These are phyloP conservation scores for Xylaria sp. DNA, from an alignment of 2,329 filamentous ascomycete genomes.

Conservation along the genomic window DNA sequence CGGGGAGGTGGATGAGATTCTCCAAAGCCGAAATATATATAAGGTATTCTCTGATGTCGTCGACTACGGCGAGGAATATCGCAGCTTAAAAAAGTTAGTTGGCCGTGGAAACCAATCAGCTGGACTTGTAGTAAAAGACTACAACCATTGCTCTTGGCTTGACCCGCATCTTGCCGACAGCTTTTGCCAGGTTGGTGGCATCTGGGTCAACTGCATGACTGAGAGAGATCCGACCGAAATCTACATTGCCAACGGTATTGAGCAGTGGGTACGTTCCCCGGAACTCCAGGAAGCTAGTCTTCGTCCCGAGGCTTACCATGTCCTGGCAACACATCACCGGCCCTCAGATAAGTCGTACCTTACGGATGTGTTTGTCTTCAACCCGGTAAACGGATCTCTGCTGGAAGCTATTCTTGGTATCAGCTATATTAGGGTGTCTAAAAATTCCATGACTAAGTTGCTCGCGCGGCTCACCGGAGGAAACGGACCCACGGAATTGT, in stretches of 20 bases:
- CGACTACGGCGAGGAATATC: not conserved
- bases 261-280: slow-evolving; percentile 45
- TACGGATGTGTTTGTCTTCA: slow-evolving; percentile 46
- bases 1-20: not conserved
- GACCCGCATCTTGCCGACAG: slow-evolving; percentile 41
- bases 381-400: slow-evolving; percentile 37
- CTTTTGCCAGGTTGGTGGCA: slow-evolving; percentile 46
- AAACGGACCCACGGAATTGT: not conserved
- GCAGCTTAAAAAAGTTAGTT: slow-evolving; percentile 37
- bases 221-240: slow-evolving; percentile 38
- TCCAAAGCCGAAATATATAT: slow-evolving; percentile 45
- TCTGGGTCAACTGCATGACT: slow-evolving; percentile 47
- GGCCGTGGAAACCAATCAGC: slow-evolving; percentile 37
- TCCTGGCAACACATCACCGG: not conserved
- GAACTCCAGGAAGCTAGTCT: not conserved
- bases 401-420: slow-evolving; percentile 46
- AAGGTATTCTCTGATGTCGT: slow-evolving; percentile 31
- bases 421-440: slow-evolving; percentile 38
- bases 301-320: not conserved
- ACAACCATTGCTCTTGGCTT: slow-evolving; percentile 33
- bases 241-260: slow-evolving; percentile 43
- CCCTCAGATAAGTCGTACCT: slow-evolving; percentile 26
- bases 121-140: slow-evolving; percentile 29
- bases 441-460: slow-evolving; percentile 33
- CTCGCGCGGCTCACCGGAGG: not conserved